phyloP scores from a whole-genome alignment of 2,329 filamentous ascomycete species.

The Pseudogymnoascus sp. region DNA sequence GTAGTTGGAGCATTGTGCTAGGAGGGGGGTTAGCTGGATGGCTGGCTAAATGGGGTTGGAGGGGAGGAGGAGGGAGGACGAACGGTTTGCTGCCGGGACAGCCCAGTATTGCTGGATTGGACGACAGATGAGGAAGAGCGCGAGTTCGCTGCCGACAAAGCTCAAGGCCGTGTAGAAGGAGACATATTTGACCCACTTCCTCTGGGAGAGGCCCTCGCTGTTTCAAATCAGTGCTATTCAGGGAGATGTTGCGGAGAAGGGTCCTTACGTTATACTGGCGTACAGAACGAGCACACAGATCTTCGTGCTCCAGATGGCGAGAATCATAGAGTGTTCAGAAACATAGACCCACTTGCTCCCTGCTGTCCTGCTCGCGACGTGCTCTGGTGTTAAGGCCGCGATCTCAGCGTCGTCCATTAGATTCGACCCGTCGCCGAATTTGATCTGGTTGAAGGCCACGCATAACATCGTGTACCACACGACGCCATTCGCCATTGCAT shows the following conservation, averaged over 20 bases:
- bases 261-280: constrained; percentile 24
- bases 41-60: not conserved
- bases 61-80: not conserved
- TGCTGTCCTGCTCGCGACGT: constrained; percentile 29
- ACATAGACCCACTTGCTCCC: constrained; percentile 45
- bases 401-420: constrained; percentile 37
- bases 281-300: constrained; percentile 40
- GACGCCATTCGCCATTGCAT: constrained; percentile 36
- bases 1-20: constrained; percentile 40
- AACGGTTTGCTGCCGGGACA: constrained; percentile 36
- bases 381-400: constrained; percentile 32
- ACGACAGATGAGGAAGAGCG: constrained; percentile 40
- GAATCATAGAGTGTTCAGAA: constrained; percentile 42
- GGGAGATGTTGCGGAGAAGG: not conserved
- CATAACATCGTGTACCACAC: constrained; percentile 42
- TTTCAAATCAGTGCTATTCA: constrained; percentile 2
- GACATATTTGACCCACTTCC: constrained; percentile 31
- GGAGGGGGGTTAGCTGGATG: not conserved
- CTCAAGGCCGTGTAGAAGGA: constrained; percentile 35
- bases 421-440: constrained; percentile 40
- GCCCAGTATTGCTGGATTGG: constrained; percentile 42
- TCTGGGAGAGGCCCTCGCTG: constrained; percentile 28
- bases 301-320: constrained; percentile 37
- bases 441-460: constrained; percentile 38
- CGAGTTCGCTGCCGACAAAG: constrained; percentile 36